Conservation (phyloP, 163 green algal species). For the Volvox carteri region DNA sequence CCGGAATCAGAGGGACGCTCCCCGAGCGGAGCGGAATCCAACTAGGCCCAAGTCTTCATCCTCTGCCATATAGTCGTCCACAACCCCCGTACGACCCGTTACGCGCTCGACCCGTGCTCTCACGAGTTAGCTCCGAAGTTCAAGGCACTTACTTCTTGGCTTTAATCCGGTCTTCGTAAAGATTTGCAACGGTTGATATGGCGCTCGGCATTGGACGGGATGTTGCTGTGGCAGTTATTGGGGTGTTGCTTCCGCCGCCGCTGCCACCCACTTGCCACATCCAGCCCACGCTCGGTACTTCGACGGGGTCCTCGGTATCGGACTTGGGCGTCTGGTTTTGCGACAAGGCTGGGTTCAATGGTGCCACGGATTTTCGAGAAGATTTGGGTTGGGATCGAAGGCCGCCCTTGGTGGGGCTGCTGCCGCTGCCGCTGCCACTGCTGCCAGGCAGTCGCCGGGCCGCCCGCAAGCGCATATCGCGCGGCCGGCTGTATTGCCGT, state of each 20-base stretch:
- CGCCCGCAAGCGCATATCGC: neutral
- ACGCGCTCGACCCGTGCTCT: no score
- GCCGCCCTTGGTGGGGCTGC: neutral
- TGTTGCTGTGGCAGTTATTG: neutral
- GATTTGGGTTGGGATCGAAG: neutral
- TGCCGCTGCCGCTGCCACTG: slow-evolving; percentile 6
- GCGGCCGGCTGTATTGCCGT: neutral
- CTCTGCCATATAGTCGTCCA: no score
- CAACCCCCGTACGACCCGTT: no score
- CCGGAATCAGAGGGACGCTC: no score
- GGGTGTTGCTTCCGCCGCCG: neutral
- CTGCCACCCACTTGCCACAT: slow-evolving; percentile 61
- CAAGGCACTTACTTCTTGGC: slow-evolving; percentile 82
- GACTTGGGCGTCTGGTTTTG: neutral
- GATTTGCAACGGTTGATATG: slow-evolving; percentile 56
- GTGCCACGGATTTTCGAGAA: neutral
- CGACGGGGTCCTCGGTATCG: neutral
- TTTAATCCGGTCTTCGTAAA: slow-evolving; percentile 72
- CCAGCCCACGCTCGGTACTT: slow-evolving; percentile 52
- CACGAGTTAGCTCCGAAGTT: no score
- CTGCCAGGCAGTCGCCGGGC: neutral
- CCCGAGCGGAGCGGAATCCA: no score
- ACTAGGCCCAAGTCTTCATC: no score
- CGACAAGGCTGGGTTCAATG: neutral
- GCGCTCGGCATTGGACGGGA: slow-evolving; percentile 17